Percentiles rank a stretch among this genome's conserved stretches.
These are phyloP conservation scores for Pseudogymnoascus sp. DNA, from an alignment of 2,329 filamentous ascomycete genomes.

Conservation along the genomic window DNA sequence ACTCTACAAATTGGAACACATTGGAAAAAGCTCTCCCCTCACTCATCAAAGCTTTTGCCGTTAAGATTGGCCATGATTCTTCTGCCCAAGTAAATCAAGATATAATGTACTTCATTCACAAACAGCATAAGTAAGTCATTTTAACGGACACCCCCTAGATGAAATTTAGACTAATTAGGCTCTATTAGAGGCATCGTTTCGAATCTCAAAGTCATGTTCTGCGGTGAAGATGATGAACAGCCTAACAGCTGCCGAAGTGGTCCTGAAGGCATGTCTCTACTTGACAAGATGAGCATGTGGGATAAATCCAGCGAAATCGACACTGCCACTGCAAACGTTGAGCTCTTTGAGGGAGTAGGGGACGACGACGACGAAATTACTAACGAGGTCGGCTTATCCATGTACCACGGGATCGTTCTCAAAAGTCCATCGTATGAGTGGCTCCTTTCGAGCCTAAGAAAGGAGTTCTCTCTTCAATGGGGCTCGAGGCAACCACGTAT, in stretches of 20 bases:
- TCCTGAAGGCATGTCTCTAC: slow-evolving; percentile 10
- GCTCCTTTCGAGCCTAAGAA: slow-evolving; percentile 11
- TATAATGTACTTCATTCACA: slow-evolving; percentile 14
- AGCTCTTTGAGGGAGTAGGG: slow-evolving; percentile 2
- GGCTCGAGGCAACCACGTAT: not conserved
- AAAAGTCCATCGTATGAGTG: slow-evolving; percentile 14
- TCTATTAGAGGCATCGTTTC: not conserved
- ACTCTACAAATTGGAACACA: slow-evolving; percentile 4
- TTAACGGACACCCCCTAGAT: not conserved
- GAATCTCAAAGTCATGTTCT: not conserved
- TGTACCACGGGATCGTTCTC: slow-evolving; percentile 10
- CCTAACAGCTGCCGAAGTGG: not conserved
- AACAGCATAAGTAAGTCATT: slow-evolving; percentile 9
- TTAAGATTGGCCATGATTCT: slow-evolving; percentile 11
- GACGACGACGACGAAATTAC: slow-evolving; percentile 12
- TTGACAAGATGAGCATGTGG: slow-evolving; percentile 16
- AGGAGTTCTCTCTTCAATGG: slow-evolving; percentile 7
- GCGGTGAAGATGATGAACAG: not conserved
- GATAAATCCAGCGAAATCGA: slow-evolving; percentile 6
- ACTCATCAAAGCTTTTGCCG: slow-evolving; percentile 14
- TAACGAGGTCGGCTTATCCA: not conserved
- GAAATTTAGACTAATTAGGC: not conserved
- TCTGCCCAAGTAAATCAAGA: slow-evolving; percentile 7
- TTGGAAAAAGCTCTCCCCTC: slow-evolving; percentile 7
- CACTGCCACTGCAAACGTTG: not conserved